These are phyloP conservation scores for Fusarium nematophilum DNA, from an alignment of 2,329 filamentous ascomycete species.

Conservation along the genomic window DNA sequence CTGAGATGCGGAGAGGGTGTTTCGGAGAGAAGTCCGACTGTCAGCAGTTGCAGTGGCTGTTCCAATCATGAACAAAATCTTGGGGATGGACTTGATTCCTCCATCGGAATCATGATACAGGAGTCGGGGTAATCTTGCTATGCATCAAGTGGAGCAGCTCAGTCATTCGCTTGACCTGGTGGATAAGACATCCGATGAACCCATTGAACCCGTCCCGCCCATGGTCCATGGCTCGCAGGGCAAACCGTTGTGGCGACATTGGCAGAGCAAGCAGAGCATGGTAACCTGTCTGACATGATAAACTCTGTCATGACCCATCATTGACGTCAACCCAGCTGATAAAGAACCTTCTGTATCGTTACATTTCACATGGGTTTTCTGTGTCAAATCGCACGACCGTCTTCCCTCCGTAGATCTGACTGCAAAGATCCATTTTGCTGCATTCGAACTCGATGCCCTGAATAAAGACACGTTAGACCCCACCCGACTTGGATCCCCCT, in stretches of 20 bases:
- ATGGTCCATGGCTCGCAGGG: no score
- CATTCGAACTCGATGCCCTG: slow-evolving; percentile 1
- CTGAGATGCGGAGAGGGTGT: slow-evolving; percentile 24
- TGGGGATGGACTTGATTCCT: no score
- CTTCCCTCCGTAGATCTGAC: slow-evolving; percentile 26
- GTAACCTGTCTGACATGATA: slow-evolving; percentile 8
- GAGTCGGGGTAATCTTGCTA: no score
- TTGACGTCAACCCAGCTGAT: not conserved
- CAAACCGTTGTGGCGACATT: no score
- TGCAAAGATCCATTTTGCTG: slow-evolving; percentile 11
- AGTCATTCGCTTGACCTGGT: no score
- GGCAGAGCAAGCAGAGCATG: no score
- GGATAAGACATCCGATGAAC: no score
- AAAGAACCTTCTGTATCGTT: not conserved
- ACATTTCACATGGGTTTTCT: not conserved
- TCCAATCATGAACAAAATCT: no score
- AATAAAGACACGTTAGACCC: not conserved
- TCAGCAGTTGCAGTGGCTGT: no score
- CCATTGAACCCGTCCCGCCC: no score
- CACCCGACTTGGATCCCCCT: not conserved
- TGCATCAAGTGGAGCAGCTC: no score
- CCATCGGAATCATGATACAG: no score
- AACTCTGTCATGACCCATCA: not conserved
- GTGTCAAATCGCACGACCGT: slow-evolving; percentile 2
- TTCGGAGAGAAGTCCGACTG: slow-evolving; percentile 34